Percentiles rank a stretch among this genome's conserved stretches.
Conservation (phyloP, 805 yeast genomes). For the Lipomyces anomalus region DNA sequence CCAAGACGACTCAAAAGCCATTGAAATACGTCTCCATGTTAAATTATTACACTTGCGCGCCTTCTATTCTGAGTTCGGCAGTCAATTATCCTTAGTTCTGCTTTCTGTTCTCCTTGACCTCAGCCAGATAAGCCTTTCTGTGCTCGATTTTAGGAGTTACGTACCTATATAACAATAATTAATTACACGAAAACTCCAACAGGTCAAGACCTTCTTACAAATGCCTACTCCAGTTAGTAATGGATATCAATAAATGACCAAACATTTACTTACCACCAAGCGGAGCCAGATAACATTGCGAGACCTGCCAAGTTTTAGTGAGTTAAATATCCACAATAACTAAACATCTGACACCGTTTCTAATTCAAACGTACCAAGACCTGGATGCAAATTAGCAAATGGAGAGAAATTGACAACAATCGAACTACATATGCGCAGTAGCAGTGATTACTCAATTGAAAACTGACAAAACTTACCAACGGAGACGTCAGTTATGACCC, state of each 20-base stretch:
- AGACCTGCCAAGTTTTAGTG: no score
- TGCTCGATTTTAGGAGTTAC: background rate
- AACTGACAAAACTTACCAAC: conserved; percentile 5
- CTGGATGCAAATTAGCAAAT: background rate
- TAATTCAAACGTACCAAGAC: background rate
- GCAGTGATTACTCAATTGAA: background rate
- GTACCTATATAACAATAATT: background rate
- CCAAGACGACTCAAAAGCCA: background rate
- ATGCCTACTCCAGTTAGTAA: no score
- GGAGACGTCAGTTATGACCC: conserved; percentile 10
- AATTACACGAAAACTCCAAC: background rate
- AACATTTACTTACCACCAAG: background rate
- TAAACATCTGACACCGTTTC: background rate
- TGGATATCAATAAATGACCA: no score
- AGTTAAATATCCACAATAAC: no score
- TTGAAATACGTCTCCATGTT: background rate
- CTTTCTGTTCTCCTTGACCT: background rate
- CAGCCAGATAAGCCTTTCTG: background rate
- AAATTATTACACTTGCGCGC: no score
- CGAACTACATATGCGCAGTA: background rate
- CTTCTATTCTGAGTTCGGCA: no score
- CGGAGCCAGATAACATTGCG: background rate
- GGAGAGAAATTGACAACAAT: background rate
- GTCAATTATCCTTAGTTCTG: background rate
- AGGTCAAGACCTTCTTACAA: no score